Percentiles rank a stretch among this genome's conserved stretches.
phyloP scores from a whole-genome alignment of 2,329 filamentous ascomycete genomes.

The Aspergillus hortae region DNA sequence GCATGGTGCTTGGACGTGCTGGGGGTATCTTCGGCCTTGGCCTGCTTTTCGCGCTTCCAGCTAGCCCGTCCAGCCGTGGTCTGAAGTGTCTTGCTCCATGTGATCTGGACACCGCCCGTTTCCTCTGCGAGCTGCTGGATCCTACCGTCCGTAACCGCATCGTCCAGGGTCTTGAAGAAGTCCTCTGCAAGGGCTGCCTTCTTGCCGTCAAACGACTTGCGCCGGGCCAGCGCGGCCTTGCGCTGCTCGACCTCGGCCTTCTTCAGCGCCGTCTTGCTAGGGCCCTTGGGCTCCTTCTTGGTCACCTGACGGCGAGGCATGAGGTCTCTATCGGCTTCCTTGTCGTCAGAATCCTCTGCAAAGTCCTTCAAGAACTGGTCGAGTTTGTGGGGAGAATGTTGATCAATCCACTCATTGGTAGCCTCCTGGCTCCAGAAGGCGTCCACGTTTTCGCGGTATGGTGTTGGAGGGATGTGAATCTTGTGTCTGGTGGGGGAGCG shows the following conservation, averaged over 20 bases:
- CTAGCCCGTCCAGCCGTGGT: constrained; percentile 64
- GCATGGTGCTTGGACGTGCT: constrained; percentile 57
- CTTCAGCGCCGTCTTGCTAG: constrained; percentile 39
- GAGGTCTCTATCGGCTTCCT: constrained; percentile 27
- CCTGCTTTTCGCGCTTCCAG: constrained; percentile 58
- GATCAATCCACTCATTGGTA: constrained; percentile 54
- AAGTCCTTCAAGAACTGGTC: constrained; percentile 27
- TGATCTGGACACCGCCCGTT: constrained; percentile 56
- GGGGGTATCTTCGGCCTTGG: constrained; percentile 4
- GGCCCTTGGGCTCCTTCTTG: constrained; percentile 19
- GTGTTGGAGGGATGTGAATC: constrained; percentile 46
- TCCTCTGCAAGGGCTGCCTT: constrained; percentile 52
- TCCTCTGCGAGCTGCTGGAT: constrained; percentile 47
- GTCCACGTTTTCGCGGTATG: constrained; percentile 49
- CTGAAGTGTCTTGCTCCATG: constrained; percentile 62
- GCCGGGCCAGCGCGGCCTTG: constrained; percentile 32
- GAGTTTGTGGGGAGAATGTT: constrained; percentile 50
- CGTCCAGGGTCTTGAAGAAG: constrained; percentile 57
- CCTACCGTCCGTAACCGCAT: constrained; percentile 47
- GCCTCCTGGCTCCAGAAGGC: constrained; percentile 53
- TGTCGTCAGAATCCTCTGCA: constrained; percentile 30
- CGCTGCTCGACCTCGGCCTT: constrained; percentile 35
- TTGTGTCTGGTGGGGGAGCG: constrained; percentile 48
- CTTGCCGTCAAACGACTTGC: constrained; percentile 51
- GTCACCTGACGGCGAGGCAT: constrained; percentile 7